These are phyloP conservation scores for Ophioceras dolichostomum DNA, from an alignment of 2,329 filamentous ascomycete species.

Conservation along the genomic window DNA sequence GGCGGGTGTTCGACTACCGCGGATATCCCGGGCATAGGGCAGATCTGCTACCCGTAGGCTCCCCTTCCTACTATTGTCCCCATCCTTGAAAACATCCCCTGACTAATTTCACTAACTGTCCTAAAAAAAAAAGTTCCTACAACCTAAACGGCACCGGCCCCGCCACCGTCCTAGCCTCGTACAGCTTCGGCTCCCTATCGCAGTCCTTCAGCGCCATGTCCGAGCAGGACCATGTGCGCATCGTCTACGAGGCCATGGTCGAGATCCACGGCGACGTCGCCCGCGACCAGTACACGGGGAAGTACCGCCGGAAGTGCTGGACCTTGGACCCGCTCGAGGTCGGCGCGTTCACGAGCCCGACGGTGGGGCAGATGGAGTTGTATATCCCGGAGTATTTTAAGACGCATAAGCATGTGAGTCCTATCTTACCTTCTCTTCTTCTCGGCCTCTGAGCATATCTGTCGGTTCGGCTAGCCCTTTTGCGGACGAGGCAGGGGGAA, in stretches of 20 bases:
- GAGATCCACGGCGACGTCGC: conserved; percentile 52
- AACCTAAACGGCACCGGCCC: conserved; percentile 50
- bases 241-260: conserved; percentile 52
- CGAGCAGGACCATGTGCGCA: conserved; percentile 48
- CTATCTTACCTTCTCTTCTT: too few species aligned
- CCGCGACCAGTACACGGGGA: conserved; percentile 49
- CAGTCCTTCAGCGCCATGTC: conserved; percentile 29
- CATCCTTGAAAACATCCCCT: too few species aligned
- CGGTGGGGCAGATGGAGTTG: conserved; percentile 52
- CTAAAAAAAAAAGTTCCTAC: too few species aligned
- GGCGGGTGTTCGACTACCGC: conserved; percentile 48
- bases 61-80: too few species aligned
- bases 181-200: conserved; percentile 32
- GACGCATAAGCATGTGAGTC: conserved; percentile 45
- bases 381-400: conserved; percentile 61
- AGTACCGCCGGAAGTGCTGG: conserved; percentile 56
- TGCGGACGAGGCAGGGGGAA: too few species aligned
- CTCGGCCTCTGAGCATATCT: too few species aligned
- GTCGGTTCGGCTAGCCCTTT: too few species aligned
- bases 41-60: conserved; percentile 55
- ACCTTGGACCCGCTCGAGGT: conserved; percentile 45
- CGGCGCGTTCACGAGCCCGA: conserved; percentile 49
- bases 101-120: too few species aligned
- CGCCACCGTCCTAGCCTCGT: conserved; percentile 49
- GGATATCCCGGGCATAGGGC: conserved; percentile 49